Evolutionary conservation across 1,284 basidiomycete species (phyloP).

Genomic region (Trametes sp.): DNA sequence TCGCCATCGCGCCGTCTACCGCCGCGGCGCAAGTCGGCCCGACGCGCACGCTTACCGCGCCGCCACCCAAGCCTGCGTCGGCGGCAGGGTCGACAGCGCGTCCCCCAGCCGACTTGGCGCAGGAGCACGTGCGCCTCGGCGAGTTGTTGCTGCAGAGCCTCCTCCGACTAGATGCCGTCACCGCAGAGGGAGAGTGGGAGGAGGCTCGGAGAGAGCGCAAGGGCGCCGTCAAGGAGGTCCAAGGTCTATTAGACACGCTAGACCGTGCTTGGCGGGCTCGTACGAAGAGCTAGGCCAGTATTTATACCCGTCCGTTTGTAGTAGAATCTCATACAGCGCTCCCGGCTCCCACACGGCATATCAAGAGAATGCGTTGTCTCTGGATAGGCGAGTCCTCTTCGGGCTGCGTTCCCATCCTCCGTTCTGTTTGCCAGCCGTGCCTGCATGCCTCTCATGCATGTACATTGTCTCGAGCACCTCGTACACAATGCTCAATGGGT

Average conservation of each 20-base stretch:
- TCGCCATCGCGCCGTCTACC: constrained; percentile 40
- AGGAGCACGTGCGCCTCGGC: constrained; percentile 68
- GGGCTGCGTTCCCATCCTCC: too few relatives aligned
- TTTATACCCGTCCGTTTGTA: neutral
- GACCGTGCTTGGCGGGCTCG: constrained; percentile 56
- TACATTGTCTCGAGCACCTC: too few relatives aligned
- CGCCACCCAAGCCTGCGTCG: constrained; percentile 22
- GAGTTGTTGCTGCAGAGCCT: constrained; percentile 81
- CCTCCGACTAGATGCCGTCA: constrained; percentile 77
- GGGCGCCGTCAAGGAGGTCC: constrained; percentile 74
- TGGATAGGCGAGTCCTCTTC: too few relatives aligned
- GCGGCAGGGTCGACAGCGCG: constrained; percentile 20
- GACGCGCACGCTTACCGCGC: constrained; percentile 14
- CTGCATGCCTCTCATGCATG: too few relatives aligned
- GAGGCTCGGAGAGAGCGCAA: constrained; percentile 77
- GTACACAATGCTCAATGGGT: too few relatives aligned
- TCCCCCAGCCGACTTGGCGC: constrained; percentile 38
- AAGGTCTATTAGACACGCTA: constrained; percentile 61
- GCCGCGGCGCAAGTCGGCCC: constrained; percentile 24
- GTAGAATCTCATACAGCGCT: too few relatives aligned
- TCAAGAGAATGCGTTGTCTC: too few relatives aligned
- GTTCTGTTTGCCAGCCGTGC: too few relatives aligned
- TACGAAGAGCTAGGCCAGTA: constrained; percentile 12
- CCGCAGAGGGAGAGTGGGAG: constrained; percentile 72
- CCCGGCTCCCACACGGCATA: too few relatives aligned